Conservation (phyloP, 768 basidiomycete genomes). For the Collybia nuda region DNA sequence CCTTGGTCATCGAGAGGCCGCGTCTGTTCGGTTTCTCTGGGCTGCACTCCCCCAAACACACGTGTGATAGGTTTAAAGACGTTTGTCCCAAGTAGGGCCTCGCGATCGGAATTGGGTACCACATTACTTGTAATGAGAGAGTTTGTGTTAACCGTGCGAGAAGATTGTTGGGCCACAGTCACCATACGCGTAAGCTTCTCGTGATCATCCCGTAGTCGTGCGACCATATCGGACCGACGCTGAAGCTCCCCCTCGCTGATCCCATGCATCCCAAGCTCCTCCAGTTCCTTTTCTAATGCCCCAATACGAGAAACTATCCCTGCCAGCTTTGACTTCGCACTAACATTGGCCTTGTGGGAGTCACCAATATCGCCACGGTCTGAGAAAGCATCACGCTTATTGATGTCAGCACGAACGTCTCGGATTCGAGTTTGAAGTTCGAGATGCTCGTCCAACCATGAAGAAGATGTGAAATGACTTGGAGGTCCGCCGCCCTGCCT, state of each 20-base stretch:
- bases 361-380: conserved; percentile 70
- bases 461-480: conserved; percentile 65
- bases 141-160: conserved; percentile 28
- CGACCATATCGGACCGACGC: conserved; percentile 86
- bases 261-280: conserved; percentile 62
- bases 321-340: conserved; percentile 84
- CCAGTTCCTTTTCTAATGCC: conserved; percentile 66
- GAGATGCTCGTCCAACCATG: conserved; percentile 90
- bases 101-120: conserved; percentile 59
- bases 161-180: conserved; percentile 63
- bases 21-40: conserved; percentile 82
- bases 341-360: conserved; percentile 78
- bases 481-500: conserved; percentile 40
- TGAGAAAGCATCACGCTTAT: conserved; percentile 83
- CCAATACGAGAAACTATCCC: conserved; percentile 75
- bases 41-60: conserved; percentile 72
- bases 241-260: conserved; percentile 92
- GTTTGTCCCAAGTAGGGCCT: conserved; percentile 56
- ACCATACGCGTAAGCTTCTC: conserved; percentile 87
- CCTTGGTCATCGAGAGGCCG: conserved; percentile 86
- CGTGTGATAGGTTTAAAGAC: conserved; percentile 56
- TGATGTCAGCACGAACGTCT: conserved; percentile 81
- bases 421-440: conserved; percentile 76
- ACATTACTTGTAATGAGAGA: conserved; percentile 34
- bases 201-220: conserved; percentile 86